Evolutionary conservation across 2,329 filamentous ascomycete species (phyloP).

Genomic region (Phaeosphaeriaceae sp.): DNA sequence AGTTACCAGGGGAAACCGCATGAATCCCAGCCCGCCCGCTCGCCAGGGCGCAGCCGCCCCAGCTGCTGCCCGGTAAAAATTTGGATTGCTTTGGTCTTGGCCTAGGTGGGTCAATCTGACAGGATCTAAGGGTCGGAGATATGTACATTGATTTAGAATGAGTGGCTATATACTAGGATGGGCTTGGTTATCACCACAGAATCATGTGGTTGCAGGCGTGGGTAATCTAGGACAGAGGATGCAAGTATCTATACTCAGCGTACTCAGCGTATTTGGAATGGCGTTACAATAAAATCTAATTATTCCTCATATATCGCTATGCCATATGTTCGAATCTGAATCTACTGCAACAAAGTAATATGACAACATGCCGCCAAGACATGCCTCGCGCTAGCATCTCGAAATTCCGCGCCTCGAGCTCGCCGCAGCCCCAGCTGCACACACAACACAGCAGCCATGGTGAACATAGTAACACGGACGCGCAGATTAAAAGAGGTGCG

Average conservation of each 20-base stretch:
- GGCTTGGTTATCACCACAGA: conserved; percentile 14
- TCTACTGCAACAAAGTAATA: neutral
- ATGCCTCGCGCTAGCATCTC: conserved; percentile 18
- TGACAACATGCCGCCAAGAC: conserved; percentile 18
- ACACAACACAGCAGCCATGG: conserved; percentile 52
- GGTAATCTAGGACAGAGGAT: neutral
- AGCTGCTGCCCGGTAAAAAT: conserved; percentile 2
- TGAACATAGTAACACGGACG: conserved; percentile 71
- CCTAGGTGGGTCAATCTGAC: neutral
- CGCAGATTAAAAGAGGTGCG: conserved; percentile 75
- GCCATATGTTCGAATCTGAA: neutral
- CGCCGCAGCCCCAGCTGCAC: conserved; percentile 22
- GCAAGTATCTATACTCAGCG: conserved; percentile 4
- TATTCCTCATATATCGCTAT: neutral
- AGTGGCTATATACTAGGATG: conserved; percentile 16
- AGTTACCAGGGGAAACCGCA: conserved; percentile 32
- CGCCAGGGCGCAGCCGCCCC: conserved; percentile 4
- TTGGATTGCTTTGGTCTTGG: neutral
- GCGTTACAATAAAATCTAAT: conserved; percentile 8
- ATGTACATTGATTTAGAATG: conserved; percentile 2
- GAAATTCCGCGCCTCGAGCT: conserved; percentile 34
- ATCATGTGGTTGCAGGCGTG: neutral
- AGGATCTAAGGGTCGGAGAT: neutral
- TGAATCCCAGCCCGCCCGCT: conserved; percentile 18
- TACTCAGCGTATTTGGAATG: conserved; percentile 6